phyloP scores from a whole-genome alignment of 768 basidiomycete genomes.

The Myochromella boudieri region DNA sequence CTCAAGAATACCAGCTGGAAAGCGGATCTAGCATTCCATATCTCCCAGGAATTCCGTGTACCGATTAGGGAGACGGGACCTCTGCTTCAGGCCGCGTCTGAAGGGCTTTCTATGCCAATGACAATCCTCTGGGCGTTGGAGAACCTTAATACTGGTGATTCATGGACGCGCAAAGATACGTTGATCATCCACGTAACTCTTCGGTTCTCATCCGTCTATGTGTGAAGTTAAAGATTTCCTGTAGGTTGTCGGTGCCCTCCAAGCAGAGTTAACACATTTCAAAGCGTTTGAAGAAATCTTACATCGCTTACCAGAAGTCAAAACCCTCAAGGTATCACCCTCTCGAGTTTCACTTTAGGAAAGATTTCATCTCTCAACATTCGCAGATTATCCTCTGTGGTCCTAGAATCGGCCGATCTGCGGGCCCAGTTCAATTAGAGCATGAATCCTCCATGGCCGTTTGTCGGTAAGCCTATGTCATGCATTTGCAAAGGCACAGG shows the following conservation, averaged over 20 bases:
- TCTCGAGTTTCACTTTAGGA: not conserved
- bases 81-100: conserved; percentile 24
- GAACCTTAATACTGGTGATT: conserved; percentile 14
- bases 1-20: conserved; percentile 26
- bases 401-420: conserved; percentile 1
- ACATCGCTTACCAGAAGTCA: conserved; percentile 31
- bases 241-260: conserved; percentile 28
- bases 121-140: conserved; percentile 25
- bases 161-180: conserved; percentile 18
- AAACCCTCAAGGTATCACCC: conserved; percentile 25
- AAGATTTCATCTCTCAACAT: not conserved
- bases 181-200: conserved; percentile 24
- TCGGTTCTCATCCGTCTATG: too few species aligned
- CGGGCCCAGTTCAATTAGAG: not conserved
- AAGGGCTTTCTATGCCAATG: conserved; percentile 24
- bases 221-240: too few species aligned
- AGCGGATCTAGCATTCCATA: conserved; percentile 19
- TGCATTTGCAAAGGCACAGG: not conserved
- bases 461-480: conserved; percentile 25
- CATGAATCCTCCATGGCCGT: conserved; percentile 24
- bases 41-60: conserved; percentile 7
- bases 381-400: conserved; percentile 10
- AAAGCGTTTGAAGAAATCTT: conserved; percentile 34
- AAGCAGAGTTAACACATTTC: conserved; percentile 20
- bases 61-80: conserved; percentile 9